phyloP scores from a whole-genome alignment of 2,329 filamentous ascomycete genomes.

The Sporothrix protearum region DNA sequence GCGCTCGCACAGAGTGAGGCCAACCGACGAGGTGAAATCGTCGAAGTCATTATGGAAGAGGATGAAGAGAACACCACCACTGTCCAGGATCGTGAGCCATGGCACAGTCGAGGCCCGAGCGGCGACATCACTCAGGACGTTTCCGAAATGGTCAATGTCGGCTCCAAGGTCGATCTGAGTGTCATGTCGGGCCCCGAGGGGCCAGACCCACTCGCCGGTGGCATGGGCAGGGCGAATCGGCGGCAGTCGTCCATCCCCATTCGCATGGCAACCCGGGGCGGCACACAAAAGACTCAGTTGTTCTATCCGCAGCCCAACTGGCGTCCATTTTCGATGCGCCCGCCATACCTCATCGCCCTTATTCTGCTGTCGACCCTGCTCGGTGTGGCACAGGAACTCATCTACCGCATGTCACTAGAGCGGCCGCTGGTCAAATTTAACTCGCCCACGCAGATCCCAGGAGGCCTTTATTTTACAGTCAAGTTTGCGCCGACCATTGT shows the following conservation, averaged over 20 bases:
- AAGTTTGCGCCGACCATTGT: conserved; percentile 62
- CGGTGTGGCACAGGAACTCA: conserved; percentile 50
- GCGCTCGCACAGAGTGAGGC: conserved; percentile 56
- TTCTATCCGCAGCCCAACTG: conserved; percentile 64
- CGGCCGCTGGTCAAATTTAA: conserved; percentile 50
- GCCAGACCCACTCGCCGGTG: conserved; percentile 16
- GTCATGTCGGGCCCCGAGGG: conserved; percentile 45
- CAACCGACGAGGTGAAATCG: conserved; percentile 56
- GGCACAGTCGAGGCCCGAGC: background rate
- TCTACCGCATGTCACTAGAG: conserved; percentile 50
- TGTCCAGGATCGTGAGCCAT: background rate
- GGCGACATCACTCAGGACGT: background rate
- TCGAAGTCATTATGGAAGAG: conserved; percentile 52
- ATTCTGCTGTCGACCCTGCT: conserved; percentile 53
- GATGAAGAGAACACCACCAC: conserved; percentile 33
- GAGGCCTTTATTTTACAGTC: conserved; percentile 56
- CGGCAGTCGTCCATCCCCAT: conserved; percentile 38
- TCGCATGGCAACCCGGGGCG: conserved; percentile 32
- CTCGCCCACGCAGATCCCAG: conserved; percentile 48
- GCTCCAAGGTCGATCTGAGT: conserved; percentile 49
- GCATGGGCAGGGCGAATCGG: conserved; percentile 29
- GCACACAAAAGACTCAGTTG: conserved; percentile 41
- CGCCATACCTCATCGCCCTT: conserved; percentile 55
- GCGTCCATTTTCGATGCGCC: conserved; percentile 63
- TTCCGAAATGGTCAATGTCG: conserved; percentile 8